phyloP scores from a whole-genome alignment of 768 basidiomycete genomes.

The Gymnopilus junonius region DNA sequence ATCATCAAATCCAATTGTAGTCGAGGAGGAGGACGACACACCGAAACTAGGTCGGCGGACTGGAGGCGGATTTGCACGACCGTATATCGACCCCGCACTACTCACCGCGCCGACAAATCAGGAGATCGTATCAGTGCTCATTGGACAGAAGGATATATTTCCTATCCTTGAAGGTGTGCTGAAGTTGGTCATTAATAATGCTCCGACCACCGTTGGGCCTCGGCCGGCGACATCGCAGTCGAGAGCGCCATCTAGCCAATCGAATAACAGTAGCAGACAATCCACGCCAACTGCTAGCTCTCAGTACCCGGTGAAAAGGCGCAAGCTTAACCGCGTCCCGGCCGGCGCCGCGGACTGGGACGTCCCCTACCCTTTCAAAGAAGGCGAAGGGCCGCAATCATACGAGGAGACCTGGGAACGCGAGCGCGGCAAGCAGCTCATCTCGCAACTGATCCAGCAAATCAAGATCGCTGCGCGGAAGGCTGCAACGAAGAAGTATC shows the following conservation, averaged over 20 bases:
- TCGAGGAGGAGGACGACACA: constrained; percentile 65
- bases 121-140: constrained; percentile 62
- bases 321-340: constrained; percentile 69
- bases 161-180: constrained; percentile 67
- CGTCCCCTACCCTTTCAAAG: constrained; percentile 75
- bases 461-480: constrained; percentile 65
- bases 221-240: constrained; percentile 14
- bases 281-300: constrained; percentile 1
- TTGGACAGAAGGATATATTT: constrained; percentile 68
- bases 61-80: constrained; percentile 14
- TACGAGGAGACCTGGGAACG: constrained; percentile 70
- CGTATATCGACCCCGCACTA: constrained; percentile 41
- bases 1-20: constrained; percentile 67
- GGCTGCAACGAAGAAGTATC: constrained; percentile 59
- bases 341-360: constrained; percentile 86
- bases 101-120: constrained; percentile 56
- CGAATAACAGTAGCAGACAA: background rate
- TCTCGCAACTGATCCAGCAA: constrained; percentile 61
- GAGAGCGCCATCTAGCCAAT: background rate
- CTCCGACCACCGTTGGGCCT: constrained; percentile 6
- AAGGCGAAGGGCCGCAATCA: constrained; percentile 71
- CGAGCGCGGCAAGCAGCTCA: constrained; percentile 63
- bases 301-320: constrained; percentile 50
- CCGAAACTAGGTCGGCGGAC: constrained; percentile 30
- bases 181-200: constrained; percentile 51